These are phyloP conservation scores for Metschnikowia corniflorae DNA, from an alignment of 805 yeast species.

Conservation along the genomic window DNA sequence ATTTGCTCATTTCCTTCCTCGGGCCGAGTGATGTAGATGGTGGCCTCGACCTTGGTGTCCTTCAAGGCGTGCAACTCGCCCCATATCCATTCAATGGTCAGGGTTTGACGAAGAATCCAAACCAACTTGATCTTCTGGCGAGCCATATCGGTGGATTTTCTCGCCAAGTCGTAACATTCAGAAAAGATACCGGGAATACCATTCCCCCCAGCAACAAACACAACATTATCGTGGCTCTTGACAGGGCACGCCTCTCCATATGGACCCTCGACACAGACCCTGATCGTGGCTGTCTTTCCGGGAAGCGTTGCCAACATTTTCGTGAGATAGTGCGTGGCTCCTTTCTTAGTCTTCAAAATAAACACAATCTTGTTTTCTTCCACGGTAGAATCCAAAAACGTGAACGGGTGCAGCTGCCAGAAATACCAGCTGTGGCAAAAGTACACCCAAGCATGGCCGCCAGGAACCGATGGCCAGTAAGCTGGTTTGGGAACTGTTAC, in stretches of 20 bases:
- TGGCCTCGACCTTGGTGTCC: conserved; percentile 11
- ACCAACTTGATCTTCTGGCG: conserved; percentile 12
- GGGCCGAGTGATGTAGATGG: conserved; percentile 16
- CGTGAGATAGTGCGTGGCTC: conserved; percentile 34
- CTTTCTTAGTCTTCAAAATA: conserved; percentile 36
- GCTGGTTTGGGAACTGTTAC: conserved; percentile 34
- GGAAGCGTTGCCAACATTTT: conserved; percentile 27
- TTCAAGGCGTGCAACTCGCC: conserved; percentile 12
- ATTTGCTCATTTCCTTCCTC: conserved; percentile 9
- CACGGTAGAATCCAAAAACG: conserved; percentile 24
- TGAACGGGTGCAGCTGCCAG: conserved; percentile 45
- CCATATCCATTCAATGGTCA: conserved; percentile 16
- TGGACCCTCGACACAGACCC: conserved; percentile 60
- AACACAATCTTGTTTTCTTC: conserved; percentile 25
- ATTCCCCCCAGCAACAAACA: conserved; percentile 70
- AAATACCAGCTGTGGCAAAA: conserved; percentile 32
- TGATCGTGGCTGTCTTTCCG: conserved; percentile 24
- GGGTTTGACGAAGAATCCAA: conserved; percentile 18
- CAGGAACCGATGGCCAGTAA: conserved; percentile 37
- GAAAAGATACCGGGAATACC: conserved; percentile 64
- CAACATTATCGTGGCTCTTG: conserved; percentile 48
- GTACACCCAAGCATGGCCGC: conserved; percentile 40
- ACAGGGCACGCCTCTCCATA: conserved; percentile 56
- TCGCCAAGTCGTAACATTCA: conserved; percentile 34
- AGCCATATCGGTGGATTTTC: conserved; percentile 16